These are phyloP conservation scores for Hericium rajendrae DNA, from an alignment of 768 basidiomycete species.

Conservation along the genomic window DNA sequence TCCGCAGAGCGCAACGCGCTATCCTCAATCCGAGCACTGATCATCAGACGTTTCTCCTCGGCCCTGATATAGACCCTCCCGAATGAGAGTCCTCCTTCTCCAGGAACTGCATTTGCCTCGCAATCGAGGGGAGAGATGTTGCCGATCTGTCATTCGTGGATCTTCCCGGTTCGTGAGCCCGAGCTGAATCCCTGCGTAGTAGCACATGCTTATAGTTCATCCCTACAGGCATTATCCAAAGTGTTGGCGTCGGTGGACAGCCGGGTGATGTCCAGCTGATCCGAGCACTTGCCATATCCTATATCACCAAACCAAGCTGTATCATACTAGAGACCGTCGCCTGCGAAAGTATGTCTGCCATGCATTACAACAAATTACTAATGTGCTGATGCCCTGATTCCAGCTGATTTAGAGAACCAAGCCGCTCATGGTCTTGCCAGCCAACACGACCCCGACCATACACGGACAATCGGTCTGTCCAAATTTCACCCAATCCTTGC, in stretches of 20 bases:
- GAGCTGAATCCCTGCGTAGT: background rate
- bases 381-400: background rate
- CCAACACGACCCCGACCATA: constrained; percentile 47
- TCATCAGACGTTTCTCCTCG: constrained; percentile 29
- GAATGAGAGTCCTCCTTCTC: constrained; percentile 24
- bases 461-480: constrained; percentile 58
- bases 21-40: constrained; percentile 45
- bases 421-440: constrained; percentile 62
- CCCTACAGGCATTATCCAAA: constrained; percentile 45
- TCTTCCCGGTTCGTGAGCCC: constrained; percentile 25
- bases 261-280: constrained; percentile 53
- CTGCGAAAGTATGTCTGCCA: constrained; percentile 46
- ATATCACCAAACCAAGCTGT: constrained; percentile 55
- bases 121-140: constrained; percentile 28
- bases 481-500: background rate
- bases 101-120: constrained; percentile 26
- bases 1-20: constrained; percentile 55
- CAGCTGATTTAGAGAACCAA: constrained; percentile 78
- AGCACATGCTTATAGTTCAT: background rate
- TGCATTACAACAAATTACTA: background rate
- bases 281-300: constrained; percentile 42
- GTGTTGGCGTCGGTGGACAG: constrained; percentile 25
- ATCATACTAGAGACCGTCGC: constrained; percentile 53
- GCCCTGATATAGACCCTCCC: constrained; percentile 21
- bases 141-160: constrained; percentile 33